phyloP scores from a whole-genome alignment of 192 early-diverging fungal species.

The Linnemannia hyalina region DNA sequence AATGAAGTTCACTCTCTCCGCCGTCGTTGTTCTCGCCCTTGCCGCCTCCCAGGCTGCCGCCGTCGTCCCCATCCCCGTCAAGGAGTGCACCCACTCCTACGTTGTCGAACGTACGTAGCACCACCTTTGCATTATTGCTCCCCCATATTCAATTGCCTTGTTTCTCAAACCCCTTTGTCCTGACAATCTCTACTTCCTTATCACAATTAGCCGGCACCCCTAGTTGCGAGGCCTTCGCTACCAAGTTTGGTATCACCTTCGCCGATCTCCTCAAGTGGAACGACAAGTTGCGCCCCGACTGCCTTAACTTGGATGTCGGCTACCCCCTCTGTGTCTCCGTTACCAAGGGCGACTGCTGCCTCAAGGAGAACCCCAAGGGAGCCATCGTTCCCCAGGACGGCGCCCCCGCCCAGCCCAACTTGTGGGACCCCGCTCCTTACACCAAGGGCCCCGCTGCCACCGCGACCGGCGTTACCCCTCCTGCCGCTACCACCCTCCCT shows the following conservation, averaged over 20 bases:
- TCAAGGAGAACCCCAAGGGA: background rate
- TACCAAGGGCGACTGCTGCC: constrained; percentile 5
- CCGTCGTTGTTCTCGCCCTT: constrained; percentile 42
- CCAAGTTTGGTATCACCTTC: constrained; percentile 25
- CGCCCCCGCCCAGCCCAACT: background rate
- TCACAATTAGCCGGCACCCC: constrained; percentile 12
- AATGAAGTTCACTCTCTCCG: constrained; percentile 51
- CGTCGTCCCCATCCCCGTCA: constrained; percentile 38
- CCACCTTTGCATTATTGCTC: too few species aligned
- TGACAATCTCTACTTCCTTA: background rate
- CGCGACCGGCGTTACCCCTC: background rate
- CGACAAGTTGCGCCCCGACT: constrained; percentile 18
- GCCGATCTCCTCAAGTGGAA: constrained; percentile 39
- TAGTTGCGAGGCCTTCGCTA: constrained; percentile 21
- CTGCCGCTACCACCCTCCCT: background rate
- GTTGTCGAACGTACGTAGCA: constrained; percentile 21
- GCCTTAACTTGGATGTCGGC: constrained; percentile 33
- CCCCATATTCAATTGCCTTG: background rate
- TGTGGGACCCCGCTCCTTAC: background rate
- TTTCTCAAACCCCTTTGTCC: background rate
- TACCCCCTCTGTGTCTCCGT: constrained; percentile 42
- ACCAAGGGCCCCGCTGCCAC: constrained; percentile 11
- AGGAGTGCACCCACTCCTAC: constrained; percentile 38
- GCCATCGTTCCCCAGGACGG: background rate
- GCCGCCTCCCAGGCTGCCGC: constrained; percentile 45